A percentile compares a stretch with the other conserved stretches of the same genome.
phyloP scores from a whole-genome alignment of 345 rosid species.

The Camelina hispida region DNA sequence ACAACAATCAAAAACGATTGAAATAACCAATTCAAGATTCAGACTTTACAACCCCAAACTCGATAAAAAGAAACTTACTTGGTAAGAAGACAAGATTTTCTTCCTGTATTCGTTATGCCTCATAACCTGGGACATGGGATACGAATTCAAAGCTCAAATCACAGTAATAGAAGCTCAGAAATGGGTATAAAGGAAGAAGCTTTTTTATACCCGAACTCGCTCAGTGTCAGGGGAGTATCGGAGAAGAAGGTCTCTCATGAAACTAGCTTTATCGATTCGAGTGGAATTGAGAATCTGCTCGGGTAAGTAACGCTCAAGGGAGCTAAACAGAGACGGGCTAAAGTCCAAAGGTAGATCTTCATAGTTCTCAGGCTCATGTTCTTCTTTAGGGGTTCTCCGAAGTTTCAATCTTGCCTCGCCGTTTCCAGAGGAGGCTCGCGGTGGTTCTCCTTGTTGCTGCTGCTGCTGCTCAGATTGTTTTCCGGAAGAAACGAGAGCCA shows the following conservation, averaged over 20 bases:
- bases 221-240: constrained; percentile 83
- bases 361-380: constrained; percentile 79
- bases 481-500: constrained; percentile 46
- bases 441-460: constrained; percentile 17
- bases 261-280: constrained; percentile 61
- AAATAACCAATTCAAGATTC: constrained; percentile 8
- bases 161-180: background rate
- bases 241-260: constrained; percentile 69
- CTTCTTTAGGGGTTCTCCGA: constrained; percentile 59
- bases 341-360: constrained; percentile 75
- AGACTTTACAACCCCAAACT: background rate
- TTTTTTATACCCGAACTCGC: constrained; percentile 65
- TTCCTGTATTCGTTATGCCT: constrained; percentile 44
- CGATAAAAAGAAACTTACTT: constrained; percentile 14
- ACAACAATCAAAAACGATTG: constrained; percentile 15
- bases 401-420: constrained; percentile 43
- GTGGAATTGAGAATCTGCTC: constrained; percentile 53
- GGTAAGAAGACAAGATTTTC: constrained; percentile 42
- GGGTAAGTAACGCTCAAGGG: constrained; percentile 85
- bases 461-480: constrained; percentile 38
- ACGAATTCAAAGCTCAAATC: constrained; percentile 21
- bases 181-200: background rate
- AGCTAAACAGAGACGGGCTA: constrained; percentile 74
- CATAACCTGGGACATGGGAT: constrained; percentile 29
- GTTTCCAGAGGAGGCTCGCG: constrained; percentile 29